Evolutionary conservation across 2,329 filamentous ascomycete species (phyloP), one percentile per base, ranked within the genome.

Genomic region (Pseudogymnoascus sp.): DNA sequence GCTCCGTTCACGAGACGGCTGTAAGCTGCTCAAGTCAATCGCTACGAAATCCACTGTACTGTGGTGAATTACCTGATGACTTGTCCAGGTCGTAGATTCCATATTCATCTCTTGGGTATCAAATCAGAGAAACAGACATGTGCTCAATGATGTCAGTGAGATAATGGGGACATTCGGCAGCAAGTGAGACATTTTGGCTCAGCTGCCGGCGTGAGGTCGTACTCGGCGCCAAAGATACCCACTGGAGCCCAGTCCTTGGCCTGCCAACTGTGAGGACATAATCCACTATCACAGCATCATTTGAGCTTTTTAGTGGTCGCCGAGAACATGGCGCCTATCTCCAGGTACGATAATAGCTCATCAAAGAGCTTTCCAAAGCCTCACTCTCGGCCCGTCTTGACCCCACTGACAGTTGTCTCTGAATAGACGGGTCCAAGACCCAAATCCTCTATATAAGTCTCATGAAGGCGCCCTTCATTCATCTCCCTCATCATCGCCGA

Each of bases 401-500:
- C 45, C 26, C 45, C 45, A 52, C 45, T 52, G 45, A 52, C 26
- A 52, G 1, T 18, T 52, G 45, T 52, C 45, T 52, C 45, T 52
- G 45, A 52, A 52, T 52, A 52, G 45, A 52, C 26, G 26, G 26
- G 45, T 52, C 45, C 45, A 52, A 33, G 45, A 33, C 26, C 2
- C 45, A 52, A 52, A 52, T 52, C n/a, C 26, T 30, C 45, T 52
- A 52, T 52, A 52, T 52, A 52, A 52, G 26, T 9, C 26, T 18
- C 26, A 19, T 30, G 26, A 52, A 5, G n/a, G 26, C 45, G 45
- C 45, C 58, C 48, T 66, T 48, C 61, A 59, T 59, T 60, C 61
- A 45, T 26, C 15, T 38, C 26, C 59, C 52, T 37, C 56, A 37
- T 64, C 63, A 2, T 65, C 61, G n/a, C 60, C 68, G 63, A 64